Base-by-base conservation (phyloP, 2,329 filamentous ascomycete species). In the Verticillium klebahnii region DNA sequence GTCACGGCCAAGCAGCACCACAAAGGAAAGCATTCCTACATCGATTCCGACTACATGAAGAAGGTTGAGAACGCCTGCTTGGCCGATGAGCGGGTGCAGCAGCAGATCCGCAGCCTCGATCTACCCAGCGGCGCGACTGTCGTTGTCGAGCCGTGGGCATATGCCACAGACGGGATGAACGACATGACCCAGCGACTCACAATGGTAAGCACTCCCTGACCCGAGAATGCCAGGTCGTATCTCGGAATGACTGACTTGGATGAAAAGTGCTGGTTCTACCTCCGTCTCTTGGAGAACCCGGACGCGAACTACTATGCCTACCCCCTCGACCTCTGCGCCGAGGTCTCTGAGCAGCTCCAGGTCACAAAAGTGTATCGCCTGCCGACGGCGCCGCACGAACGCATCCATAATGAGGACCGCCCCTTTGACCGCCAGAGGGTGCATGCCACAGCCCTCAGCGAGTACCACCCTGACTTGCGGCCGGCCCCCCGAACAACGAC, bases 251-350 rank as follows among this genome's bases (percentile, higher is more conserved):
- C 15, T 23, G 25, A 6, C 1, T 19, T 15, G 7, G 17, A 25
- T 25, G 1, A 34, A 31, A 15, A 76, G 73, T 77, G 74, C 61
- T 77, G 71, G 69, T 73, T 75, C 55, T 75, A 75, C 59, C 67
- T 74, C 6, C 68, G 75, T 5, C 64, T 81, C 0, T 54, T 72
- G 0, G 68, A 74, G 0, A 73, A 81, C 56, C 68, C 69, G 0
- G 81, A 84, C 61, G 77, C 81, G 45, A 85, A 86, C 67, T 80
- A 82, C 69, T 85, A 85, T 65, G 82, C 83, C 4, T 85, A 85
- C 60, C 83, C 83, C 0, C 74, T 85, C 12, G 79, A 83, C 60
- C 73, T 85, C 50, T 78, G 76, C 56, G 78, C 80, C 6, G 81
- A 85, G 67, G 75, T 81, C 58, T 80, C 80, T 8, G 77, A 81